Evolutionary conservation across 495 filamentous ascomycete species (phyloP).

Genomic region (Amphirosellinia nigrospora): DNA sequence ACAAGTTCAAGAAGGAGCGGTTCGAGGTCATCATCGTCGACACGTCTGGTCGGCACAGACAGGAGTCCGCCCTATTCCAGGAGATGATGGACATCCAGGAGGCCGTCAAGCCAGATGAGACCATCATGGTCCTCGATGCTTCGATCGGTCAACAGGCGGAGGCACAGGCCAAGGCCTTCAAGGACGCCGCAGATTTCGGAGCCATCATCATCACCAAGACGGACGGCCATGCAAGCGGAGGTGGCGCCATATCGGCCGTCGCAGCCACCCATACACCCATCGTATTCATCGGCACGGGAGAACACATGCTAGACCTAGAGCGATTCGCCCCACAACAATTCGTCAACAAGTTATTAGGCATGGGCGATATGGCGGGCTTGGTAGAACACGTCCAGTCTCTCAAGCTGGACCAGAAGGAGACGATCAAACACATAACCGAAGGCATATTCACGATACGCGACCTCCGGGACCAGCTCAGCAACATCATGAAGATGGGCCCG

Average conservation of each 20-base stretch:
- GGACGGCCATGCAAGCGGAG: constrained; percentile 91
- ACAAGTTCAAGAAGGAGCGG: constrained; percentile 98
- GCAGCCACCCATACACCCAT: constrained; percentile 97
- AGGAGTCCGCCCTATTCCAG: constrained; percentile 92
- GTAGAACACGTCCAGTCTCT: constrained; percentile 98
- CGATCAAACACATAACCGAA: constrained; percentile 97
- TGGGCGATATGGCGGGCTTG: constrained; percentile 95
- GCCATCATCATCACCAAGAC: constrained; percentile 99
- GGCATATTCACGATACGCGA: constrained; percentile 96
- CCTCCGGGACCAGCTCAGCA: constrained; percentile 90
- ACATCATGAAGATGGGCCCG: constrained; percentile 99
- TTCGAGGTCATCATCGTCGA: constrained; percentile 99
- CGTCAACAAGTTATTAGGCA: constrained; percentile 87
- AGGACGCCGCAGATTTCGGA: constrained; percentile 95
- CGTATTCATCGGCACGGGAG: constrained; percentile 95
- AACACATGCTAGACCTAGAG: constrained; percentile 95
- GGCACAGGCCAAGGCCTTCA: constrained; percentile 93
- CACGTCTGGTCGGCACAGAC: constrained; percentile 90
- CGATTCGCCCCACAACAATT: constrained; percentile 90
- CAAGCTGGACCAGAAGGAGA: constrained; percentile 96
- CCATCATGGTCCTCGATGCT: constrained; percentile 96
- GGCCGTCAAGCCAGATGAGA: constrained; percentile 93
- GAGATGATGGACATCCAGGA: constrained; percentile 98
- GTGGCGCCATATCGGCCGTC: constrained; percentile 97
- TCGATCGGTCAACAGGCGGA: constrained; percentile 96